Base-by-base conservation (phyloP, 768 basidiomycete species). In the Ramaria sp. region DNA sequence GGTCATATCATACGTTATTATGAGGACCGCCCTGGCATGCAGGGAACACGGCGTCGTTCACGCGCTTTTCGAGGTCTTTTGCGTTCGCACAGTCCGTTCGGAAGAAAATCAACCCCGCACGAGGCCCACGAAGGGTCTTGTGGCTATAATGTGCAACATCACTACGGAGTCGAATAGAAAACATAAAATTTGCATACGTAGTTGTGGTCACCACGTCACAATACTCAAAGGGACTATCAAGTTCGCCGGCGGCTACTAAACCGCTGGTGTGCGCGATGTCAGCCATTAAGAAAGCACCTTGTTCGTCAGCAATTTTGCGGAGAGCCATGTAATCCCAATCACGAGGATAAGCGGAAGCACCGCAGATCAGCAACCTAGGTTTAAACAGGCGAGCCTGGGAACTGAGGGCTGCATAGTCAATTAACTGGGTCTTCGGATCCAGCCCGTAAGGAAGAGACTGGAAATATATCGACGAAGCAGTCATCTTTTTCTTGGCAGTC, bases 401-500 rank as follows among this genome's bases (percentile, higher is more conserved):
- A 50, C 81, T 79, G 63, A 99, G 79, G 25, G 70, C 75, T 34
- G 71, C 73, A 70, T 97, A 98, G 74, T 97, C 94, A 61, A 99
- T 81, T 60, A 95, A 77, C 66, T 96, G 85, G 53, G 85, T 88
- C 42, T 81, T 71, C 47, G 87, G 83, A 64, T 84, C 79, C 56
- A 94, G 83, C 47, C 78, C 82, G 63, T 98, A 99, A 44, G 96
- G 95, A 66, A 96, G 77, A 36, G 96, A 96, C 68, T 98, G 94
- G 86, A 98, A 99, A 77, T 98, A 98, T 73, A 99, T 97, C 18
- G 96, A 98, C 22, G 95, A 98, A 34, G 96, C 91, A 32, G 96
- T 97, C 84, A 99, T 98, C 73, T 99, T 98, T 78, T 97, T 96
- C 76, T 98, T 98, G 57, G 92, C 90, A 55, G 92, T 95, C 88